These are phyloP conservation scores for slime mould (Dictyostelium discoideum) DNA, from an alignment of 78 protist genomes.

Conservation along the genomic window DNA sequence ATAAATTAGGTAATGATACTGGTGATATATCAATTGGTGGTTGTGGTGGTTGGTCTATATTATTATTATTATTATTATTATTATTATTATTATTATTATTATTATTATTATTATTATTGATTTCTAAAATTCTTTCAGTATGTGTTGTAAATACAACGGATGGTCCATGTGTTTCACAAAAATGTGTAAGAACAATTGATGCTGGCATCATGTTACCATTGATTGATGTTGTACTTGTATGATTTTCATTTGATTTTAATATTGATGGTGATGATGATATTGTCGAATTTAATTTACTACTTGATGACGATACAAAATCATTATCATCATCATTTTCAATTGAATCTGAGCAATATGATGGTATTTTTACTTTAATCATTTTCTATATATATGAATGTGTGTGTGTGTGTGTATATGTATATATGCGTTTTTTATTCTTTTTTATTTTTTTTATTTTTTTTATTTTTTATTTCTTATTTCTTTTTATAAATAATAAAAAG, in stretches of 20 bases:
- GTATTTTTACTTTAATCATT: slow-evolving; percentile 24
- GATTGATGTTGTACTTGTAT: neutral
- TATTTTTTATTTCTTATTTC: neutral
- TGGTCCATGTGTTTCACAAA: slow-evolving; percentile 77
- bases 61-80: neutral
- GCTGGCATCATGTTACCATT: slow-evolving; percentile 11
- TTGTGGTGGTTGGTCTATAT: neutral
- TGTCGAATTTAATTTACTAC: neutral
- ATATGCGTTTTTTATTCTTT: neutral
- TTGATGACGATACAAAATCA: neutral
- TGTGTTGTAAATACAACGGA: slow-evolving; percentile 69
- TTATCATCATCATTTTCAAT: neutral
- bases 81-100: neutral
- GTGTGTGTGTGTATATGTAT: neutral
- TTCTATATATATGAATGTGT: too few species aligned
- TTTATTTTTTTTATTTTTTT: neutral
- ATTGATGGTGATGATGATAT: neutral
- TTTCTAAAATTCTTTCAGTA: slow-evolving; percentile 3
- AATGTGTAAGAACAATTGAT: slow-evolving; percentile 54
- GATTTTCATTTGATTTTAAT: neutral
- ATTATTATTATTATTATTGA: neutral
- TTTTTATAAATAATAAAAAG: neutral
- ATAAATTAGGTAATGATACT: neutral
- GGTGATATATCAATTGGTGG: neutral
- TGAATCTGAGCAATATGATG: neutral